These are phyloP conservation scores for Nigrograna mackinnonii DNA, from an alignment of 2,329 filamentous ascomycete species.

Conservation along the genomic window DNA sequence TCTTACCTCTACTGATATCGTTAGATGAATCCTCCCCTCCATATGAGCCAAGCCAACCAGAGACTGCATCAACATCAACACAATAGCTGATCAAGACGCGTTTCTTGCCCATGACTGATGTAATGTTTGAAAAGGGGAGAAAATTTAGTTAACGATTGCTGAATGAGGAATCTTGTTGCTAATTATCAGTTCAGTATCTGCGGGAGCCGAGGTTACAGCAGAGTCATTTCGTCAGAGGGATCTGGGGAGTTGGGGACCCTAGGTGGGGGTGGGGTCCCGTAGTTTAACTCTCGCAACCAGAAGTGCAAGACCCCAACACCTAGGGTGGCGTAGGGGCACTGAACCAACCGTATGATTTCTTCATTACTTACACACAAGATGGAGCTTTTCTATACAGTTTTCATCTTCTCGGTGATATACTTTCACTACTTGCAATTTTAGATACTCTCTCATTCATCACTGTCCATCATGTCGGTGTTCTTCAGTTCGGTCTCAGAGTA, in stretches of 20 bases:
- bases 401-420: too few species aligned
- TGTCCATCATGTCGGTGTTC: slow-evolving; percentile 27
- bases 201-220: slow-evolving; percentile 26
- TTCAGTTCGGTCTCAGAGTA: slow-evolving; percentile 28
- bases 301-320: too few species aligned
- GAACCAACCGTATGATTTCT: slow-evolving; percentile 26
- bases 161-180: slow-evolving; percentile 10
- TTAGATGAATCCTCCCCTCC: slow-evolving; percentile 72
- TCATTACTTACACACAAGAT: slow-evolving; percentile 21
- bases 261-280: too few species aligned
- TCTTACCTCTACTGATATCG: slow-evolving; percentile 74
- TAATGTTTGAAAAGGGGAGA: not conserved
- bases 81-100: slow-evolving; percentile 64
- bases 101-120: slow-evolving; percentile 48
- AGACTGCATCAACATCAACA: slow-evolving; percentile 70
- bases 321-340: too few species aligned
- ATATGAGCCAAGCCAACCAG: slow-evolving; percentile 76
- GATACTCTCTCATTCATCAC: too few species aligned
- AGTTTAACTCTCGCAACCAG: too few species aligned
- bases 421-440: not conserved
- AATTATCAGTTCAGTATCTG: slow-evolving; percentile 22
- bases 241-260: too few species aligned
- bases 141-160: not conserved
- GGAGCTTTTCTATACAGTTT: too few species aligned
- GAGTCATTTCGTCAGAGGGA: slow-evolving; percentile 24